These are phyloP conservation scores for Tuber indicum DNA, from an alignment of 495 filamentous ascomycete genomes.

Conservation along the genomic window DNA sequence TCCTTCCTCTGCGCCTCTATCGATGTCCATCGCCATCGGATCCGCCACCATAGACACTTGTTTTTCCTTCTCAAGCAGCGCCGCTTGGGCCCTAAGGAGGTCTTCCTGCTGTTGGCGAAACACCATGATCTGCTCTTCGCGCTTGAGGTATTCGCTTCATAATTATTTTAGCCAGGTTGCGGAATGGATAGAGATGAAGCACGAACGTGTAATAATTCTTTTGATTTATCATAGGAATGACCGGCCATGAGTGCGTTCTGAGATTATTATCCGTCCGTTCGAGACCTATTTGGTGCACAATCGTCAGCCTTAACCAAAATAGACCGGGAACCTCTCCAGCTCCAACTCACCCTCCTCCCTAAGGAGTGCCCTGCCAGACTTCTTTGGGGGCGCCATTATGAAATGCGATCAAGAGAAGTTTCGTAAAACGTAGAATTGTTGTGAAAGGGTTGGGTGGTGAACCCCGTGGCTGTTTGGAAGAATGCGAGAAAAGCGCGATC, in stretches of 20 bases:
- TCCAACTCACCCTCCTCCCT: conserved; percentile 39
- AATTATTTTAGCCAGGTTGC: not conserved
- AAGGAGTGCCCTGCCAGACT: conserved; percentile 46
- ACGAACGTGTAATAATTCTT: conserved; percentile 99
- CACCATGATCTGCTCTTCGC: conserved; percentile 91
- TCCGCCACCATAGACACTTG: conserved; percentile 21
- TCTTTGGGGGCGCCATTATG: conserved; percentile 45
- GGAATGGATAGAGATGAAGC: not conserved
- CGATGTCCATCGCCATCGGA: conserved; percentile 45
- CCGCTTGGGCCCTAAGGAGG: conserved; percentile 46
- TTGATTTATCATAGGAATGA: conserved; percentile 87
- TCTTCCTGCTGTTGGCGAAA: conserved; percentile 61
- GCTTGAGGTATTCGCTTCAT: conserved; percentile 86
- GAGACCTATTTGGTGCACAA: conserved; percentile 55
- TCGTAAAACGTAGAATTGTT: not conserved
- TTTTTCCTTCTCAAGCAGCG: conserved; percentile 33
- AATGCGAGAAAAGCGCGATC: conserved; percentile 1
- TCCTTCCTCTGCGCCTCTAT: conserved; percentile 55
- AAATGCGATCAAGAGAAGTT: not conserved
- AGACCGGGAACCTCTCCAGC: not conserved
- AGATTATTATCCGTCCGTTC: conserved; percentile 96
- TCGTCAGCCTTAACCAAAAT: not conserved
- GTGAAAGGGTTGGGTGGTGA: not conserved
- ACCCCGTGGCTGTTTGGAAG: not conserved
- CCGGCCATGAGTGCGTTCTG: conserved; percentile 88